These are phyloP conservation scores for Inosperma sp. DNA, from an alignment of 768 basidiomycete genomes.

Conservation along the genomic window DNA sequence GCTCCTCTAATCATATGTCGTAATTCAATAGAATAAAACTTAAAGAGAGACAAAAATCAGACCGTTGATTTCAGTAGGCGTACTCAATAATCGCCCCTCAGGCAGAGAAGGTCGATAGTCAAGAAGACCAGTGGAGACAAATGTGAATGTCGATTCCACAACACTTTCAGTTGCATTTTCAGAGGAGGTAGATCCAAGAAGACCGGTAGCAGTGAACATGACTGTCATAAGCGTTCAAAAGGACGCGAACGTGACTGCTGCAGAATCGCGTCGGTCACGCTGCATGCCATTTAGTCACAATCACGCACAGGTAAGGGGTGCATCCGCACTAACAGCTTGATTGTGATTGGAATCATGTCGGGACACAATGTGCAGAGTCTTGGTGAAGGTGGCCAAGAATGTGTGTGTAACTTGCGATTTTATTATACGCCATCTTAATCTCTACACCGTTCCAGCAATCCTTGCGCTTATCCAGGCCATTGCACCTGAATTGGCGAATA, in stretches of 20 bases:
- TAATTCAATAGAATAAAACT: neutral
- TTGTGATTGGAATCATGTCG: neutral
- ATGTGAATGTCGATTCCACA: no score
- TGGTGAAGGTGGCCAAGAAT: constrained; percentile 28
- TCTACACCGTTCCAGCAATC: constrained; percentile 28
- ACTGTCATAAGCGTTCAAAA: constrained; percentile 10
- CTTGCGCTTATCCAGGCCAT: constrained; percentile 39
- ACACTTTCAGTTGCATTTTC: no score
- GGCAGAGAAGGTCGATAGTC: no score
- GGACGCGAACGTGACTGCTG: constrained; percentile 1
- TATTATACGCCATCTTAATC: neutral
- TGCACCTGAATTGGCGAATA: constrained; percentile 26
- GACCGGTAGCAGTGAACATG: constrained; percentile 26
- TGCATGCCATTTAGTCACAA: neutral
- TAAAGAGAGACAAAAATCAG: no score
- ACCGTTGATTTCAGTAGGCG: no score
- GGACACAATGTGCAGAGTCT: constrained; percentile 24
- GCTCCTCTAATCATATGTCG: neutral
- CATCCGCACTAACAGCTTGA: neutral
- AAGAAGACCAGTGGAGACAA: constrained; percentile 13
- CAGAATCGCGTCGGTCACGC: constrained; percentile 7
- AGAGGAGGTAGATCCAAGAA: constrained; percentile 26
- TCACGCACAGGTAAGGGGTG: neutral
- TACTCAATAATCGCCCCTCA: no score
- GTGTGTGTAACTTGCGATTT: constrained; percentile 14